Base-by-base conservation (phyloP, 2,329 filamentous ascomycete genomes). In the Piedraia hortae region DNA sequence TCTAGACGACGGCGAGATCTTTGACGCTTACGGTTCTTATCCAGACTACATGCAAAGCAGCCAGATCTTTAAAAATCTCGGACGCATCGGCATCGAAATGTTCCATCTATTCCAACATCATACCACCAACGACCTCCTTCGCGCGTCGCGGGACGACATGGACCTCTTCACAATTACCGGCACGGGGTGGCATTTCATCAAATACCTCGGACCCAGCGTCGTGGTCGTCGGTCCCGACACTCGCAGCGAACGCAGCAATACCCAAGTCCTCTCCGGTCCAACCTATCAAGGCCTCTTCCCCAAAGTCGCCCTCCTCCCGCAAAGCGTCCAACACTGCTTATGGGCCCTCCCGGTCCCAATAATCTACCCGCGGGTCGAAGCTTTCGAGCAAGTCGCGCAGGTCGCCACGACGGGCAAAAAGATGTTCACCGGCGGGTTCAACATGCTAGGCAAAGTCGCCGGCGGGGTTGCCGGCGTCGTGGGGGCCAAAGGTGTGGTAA, bases 41-140 rank as follows among this genome's bases (percentile, higher is more conserved):
- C 85, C 85, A 0, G 78, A 90, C 29, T 88, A 93, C 42, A 93
- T 97, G 82, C 85, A 97, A 41, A 74, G 74, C 33, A 91, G 78
- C 10, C 71, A 89, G 31, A 78, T 93, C 50, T 93, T 97, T 55
- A 91, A 89, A 50, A 93, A 93, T 41, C 89, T 93, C 38, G 85
- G 85, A 12, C 66, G 85, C 16, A 69, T 97, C 29, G 85, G 78
- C 11, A 80, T 88, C 24, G 78, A 93, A 34, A 91, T 91, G 80
- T 97, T 93, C 41, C 58, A 97, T 16, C 60, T 97, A 5, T 97
- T 97, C 56, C 85, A 97, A 41, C 85, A 97, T 40, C 85, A 97
- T 44, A 93, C 85, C 0, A 93, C 82, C 0, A 56, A 88, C 3
- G 85, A 93, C 40, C 73, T 93, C 18, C 62, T 97, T 26, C 72